Evolutionary conservation across 202 grass and related monocot genomes (phyloP).

Genomic region (Zoysia matrella): DNA sequence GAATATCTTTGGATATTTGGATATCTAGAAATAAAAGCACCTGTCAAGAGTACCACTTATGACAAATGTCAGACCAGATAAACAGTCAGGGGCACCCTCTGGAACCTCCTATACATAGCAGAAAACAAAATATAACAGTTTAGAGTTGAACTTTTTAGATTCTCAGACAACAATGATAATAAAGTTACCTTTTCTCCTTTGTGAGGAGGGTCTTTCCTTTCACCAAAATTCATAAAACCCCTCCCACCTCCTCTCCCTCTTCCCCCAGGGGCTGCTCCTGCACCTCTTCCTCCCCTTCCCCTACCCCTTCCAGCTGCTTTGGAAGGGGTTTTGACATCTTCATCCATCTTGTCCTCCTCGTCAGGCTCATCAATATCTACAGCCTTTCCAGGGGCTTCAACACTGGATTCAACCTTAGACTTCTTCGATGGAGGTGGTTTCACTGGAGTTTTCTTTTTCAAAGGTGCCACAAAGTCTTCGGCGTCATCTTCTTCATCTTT

Average conservation of each 20-base stretch:
- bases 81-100: slow-evolving; percentile 85
- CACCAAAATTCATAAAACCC: slow-evolving; percentile 98
- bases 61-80: slow-evolving; percentile 93
- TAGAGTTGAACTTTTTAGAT: not conserved
- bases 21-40: slow-evolving; percentile 41
- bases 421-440: slow-evolving; percentile 72
- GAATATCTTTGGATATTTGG: slow-evolving; percentile 16
- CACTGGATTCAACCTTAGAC: slow-evolving; percentile 58
- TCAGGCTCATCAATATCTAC: slow-evolving; percentile 52
- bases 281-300: slow-evolving; percentile 71
- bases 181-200: slow-evolving; percentile 92
- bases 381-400: slow-evolving; percentile 41
- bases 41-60: slow-evolving; percentile 99
- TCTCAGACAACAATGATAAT: slow-evolving; percentile 7
- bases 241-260: slow-evolving; percentile 90
- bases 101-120: slow-evolving; percentile 77
- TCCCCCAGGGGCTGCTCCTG: slow-evolving; percentile 61
- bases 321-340: slow-evolving; percentile 60
- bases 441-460: slow-evolving; percentile 57
- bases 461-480: slow-evolving; percentile 68
- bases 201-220: slow-evolving; percentile 96
- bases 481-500: slow-evolving; percentile 62
- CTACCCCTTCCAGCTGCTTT: slow-evolving; percentile 82
- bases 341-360: slow-evolving; percentile 60
- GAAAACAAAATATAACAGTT: slow-evolving; percentile 40